Evolutionary conservation across 2,329 filamentous ascomycete species (phyloP).

Genomic region (Venturia asperata): DNA sequence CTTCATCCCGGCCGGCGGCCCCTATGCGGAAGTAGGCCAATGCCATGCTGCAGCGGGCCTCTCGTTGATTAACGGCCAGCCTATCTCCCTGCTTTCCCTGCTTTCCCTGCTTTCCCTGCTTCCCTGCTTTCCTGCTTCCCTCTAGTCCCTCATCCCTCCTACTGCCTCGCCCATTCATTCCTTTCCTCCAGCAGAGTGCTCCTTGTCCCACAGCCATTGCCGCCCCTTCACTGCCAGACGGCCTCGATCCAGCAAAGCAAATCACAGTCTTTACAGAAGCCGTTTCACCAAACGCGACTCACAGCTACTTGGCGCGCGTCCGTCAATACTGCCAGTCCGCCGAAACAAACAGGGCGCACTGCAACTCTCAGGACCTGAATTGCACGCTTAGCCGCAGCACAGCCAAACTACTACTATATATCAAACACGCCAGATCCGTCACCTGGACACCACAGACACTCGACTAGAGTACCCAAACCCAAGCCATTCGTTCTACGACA

Average conservation of each 20-base stretch:
- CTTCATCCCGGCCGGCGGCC: not conserved
- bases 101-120: too few relatives aligned
- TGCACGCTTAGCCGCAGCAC: not conserved
- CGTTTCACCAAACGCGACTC: not conserved
- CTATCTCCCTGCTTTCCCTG: not conserved
- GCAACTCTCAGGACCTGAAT: not conserved
- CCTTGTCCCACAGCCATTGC: not conserved
- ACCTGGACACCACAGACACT: not conserved
- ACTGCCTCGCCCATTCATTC: not conserved
- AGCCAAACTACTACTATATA: not conserved
- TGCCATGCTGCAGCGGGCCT: not conserved
- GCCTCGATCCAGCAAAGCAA: not conserved
- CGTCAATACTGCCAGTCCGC: not conserved
- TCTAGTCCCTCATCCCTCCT: too few relatives aligned
- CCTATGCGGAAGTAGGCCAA: not conserved
- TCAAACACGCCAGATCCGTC: not conserved
- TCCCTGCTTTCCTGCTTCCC: too few relatives aligned
- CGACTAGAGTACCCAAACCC: not conserved
- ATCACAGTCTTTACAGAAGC: not conserved
- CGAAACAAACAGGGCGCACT: slow-evolving; percentile 8
- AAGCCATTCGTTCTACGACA: not conserved
- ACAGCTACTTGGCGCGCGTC: not conserved
- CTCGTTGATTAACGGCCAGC: not conserved
- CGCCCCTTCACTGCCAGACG: not conserved
- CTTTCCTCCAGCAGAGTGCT: not conserved